Base-by-base conservation (phyloP, 1,284 basidiomycete species). In the Sanghuangporus sanghuang region DNA sequence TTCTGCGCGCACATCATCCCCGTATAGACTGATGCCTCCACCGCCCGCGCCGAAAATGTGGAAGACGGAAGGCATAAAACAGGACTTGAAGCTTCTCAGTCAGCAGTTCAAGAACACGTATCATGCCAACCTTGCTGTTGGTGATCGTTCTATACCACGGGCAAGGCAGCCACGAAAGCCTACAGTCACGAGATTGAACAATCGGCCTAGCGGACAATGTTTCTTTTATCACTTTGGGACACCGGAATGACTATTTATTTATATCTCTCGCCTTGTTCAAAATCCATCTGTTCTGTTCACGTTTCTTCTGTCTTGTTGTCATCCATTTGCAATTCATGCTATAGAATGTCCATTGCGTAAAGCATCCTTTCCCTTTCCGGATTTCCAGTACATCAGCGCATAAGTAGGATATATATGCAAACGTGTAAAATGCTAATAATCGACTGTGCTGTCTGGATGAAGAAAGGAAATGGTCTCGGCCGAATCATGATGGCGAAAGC, bases 381-480 rank as follows among this genome's bases (percentile, higher is more conserved):
- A 61, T 27, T 59, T 59, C 57, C 46, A 21, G 18, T 23, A 16
- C 21, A 52, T 42, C 59, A 56, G 54, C 49, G 54, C 38, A 56
- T 18, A 46, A 46, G 44, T 55, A 59, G 53, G 38, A 44, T 62
- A 62, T 39, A 8, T 62, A 62, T 39, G 23, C 21, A 46, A 46
- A 46, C 14, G 16, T 46, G 44, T 46, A 46, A n/a, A 32, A 32
- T 32, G 27, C 27, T 46, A n/a, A 32, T 57, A 42, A 23, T 18
- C 21, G 23, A 27, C 32, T 61, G 27, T 23, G 23, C n/a, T 59
- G 48, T 48, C n/a, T 56, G 48, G 40, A 59, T 46, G 58, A 18
- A 32, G 14, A 54, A 21, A 42, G 7, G 21, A 23, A 23, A 14
- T 14, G 49, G n/a, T 52, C 32, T 8, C 35, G 52, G 32, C 8